Percentiles rank a stretch among this genome's conserved stretches.
These are phyloP conservation scores for Chalciporus chontae DNA, from an alignment of 768 basidiomycete genomes.

Conservation along the genomic window DNA sequence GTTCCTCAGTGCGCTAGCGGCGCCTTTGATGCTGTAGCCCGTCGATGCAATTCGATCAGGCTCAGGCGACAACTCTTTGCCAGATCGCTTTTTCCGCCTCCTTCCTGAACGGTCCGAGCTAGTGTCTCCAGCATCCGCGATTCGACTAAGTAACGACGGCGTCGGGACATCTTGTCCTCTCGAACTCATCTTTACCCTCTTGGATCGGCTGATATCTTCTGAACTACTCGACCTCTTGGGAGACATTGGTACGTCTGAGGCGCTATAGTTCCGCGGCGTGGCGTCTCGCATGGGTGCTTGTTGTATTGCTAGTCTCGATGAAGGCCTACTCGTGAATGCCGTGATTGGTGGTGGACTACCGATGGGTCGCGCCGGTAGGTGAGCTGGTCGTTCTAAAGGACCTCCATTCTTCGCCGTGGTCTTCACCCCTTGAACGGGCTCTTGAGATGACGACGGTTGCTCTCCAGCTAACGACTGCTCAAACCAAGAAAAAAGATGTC, in stretches of 20 bases:
- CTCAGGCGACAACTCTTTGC: slow-evolving; percentile 23
- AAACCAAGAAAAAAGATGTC: slow-evolving; percentile 40
- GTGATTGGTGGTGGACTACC: slow-evolving; percentile 11
- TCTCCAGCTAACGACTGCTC: slow-evolving; percentile 39
- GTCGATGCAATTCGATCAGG: slow-evolving; percentile 34
- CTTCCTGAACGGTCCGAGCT: slow-evolving; percentile 18
- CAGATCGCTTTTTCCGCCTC: slow-evolving; percentile 17
- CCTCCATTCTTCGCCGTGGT: slow-evolving; percentile 12
- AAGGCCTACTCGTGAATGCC: slow-evolving; percentile 8
- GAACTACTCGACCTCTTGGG: slow-evolving; percentile 24
- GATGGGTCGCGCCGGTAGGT: slow-evolving; percentile 25
- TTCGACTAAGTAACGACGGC: slow-evolving; percentile 45
- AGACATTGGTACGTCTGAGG: slow-evolving; percentile 11
- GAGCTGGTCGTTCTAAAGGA: slow-evolving; percentile 20
- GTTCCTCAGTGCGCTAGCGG: slow-evolving; percentile 35
- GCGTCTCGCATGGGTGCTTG: slow-evolving; percentile 14
- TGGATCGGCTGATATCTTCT: slow-evolving; percentile 34
- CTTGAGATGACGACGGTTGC: slow-evolving; percentile 17
- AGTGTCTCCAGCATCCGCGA: slow-evolving; percentile 27
- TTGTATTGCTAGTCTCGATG: slow-evolving; percentile 8
- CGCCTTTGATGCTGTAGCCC: slow-evolving; percentile 56
- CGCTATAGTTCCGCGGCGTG: slow-evolving; percentile 1
- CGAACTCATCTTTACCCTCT: slow-evolving; percentile 28
- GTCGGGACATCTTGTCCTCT: slow-evolving; percentile 25
- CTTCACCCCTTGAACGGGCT: slow-evolving; percentile 10